Evolutionary conservation across 2,329 filamentous ascomycete species (phyloP).

Genomic region (Gyromitra esculenta): DNA sequence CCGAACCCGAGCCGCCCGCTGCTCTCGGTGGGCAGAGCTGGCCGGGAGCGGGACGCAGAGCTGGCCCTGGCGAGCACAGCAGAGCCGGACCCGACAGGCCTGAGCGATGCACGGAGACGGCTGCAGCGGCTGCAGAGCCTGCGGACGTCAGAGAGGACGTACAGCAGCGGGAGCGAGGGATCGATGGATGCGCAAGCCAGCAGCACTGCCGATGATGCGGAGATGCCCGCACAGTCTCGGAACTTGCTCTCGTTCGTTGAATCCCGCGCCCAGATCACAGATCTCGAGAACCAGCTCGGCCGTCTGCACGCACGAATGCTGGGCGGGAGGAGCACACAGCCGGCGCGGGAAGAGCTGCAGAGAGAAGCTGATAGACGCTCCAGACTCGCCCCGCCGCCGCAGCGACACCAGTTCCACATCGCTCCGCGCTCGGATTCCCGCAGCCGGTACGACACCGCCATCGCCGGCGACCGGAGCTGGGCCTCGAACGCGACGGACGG

Average conservation of each 20-base stretch:
- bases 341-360: constrained; percentile 18
- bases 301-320: constrained; percentile 46
- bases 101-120: constrained; percentile 27
- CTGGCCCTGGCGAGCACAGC: constrained; percentile 3
- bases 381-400: neutral
- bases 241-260: constrained; percentile 42
- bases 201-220: constrained; percentile 32
- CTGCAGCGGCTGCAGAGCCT: constrained; percentile 29
- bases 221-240: constrained; percentile 34
- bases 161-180: constrained; percentile 40
- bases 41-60: constrained; percentile 12
- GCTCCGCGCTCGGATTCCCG: neutral
- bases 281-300: constrained; percentile 47
- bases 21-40: constrained; percentile 14
- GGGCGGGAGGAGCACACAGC: constrained; percentile 4
- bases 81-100: constrained; percentile 8
- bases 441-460: constrained; percentile 19
- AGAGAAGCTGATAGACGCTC: constrained; percentile 25
- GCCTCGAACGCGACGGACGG: constrained; percentile 36
- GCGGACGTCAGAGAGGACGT: constrained; percentile 14
- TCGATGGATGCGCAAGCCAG: constrained; percentile 47
- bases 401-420: neutral
- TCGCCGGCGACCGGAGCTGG: constrained; percentile 32
- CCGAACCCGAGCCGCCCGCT: neutral
- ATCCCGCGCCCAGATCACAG: constrained; percentile 47